Base-by-base conservation (phyloP, 2,329 filamentous ascomycete genomes). In the Penicillium sp. region DNA sequence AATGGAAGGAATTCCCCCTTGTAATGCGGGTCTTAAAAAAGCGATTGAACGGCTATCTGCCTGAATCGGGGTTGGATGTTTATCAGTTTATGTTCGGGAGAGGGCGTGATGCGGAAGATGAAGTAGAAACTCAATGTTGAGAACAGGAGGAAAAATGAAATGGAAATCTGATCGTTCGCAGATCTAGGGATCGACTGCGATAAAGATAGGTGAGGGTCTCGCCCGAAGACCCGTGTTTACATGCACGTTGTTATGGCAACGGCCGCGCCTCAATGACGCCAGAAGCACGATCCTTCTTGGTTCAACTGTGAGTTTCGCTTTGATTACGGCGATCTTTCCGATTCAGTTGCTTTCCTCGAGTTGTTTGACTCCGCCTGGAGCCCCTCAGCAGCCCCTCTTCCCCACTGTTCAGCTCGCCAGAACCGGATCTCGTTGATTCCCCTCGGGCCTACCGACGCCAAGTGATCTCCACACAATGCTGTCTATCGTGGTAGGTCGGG, bases 231-330 rank as follows among this genome's bases (percentile, higher is more conserved):
- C 60, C 55, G 61, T 73, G 71, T 72, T 73, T 73, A 72, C 72
- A 52, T 54, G n/a, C 25, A 23, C 47, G 58, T 53, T 74, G 70
- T 68, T 68, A 74, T 73, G 66, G 72, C 72, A 74, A 74, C 71
- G 58, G 53, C 47, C 60, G 49, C 43, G 47, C 51, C 18, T 43
- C 52, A 15, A 64, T 62, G 63, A 65, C 63, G 63, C 62, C 58
- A 64, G 55, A 57, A 35, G 23, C 48, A 51, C 53, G 52, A 58
- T 56, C 53, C 35, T 45, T 44, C 44, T 51, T 31, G 41, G 40
- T 53, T 44, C 23, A 53, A 54, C 51, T 65, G 46, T 59, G 53
- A 56, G 31, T 57, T 50, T 60, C 53, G 50, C 20, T 44, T 55
- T 58, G 46, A 54, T 58, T 50, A 42, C 33, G 46, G 22, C 51